A percentile compares a stretch with the other conserved stretches of the same genome.
Evolutionary conservation across 1,284 basidiomycete genomes (phyloP).

Genomic region (Anthracocystis panici-leucophaei): DNA sequence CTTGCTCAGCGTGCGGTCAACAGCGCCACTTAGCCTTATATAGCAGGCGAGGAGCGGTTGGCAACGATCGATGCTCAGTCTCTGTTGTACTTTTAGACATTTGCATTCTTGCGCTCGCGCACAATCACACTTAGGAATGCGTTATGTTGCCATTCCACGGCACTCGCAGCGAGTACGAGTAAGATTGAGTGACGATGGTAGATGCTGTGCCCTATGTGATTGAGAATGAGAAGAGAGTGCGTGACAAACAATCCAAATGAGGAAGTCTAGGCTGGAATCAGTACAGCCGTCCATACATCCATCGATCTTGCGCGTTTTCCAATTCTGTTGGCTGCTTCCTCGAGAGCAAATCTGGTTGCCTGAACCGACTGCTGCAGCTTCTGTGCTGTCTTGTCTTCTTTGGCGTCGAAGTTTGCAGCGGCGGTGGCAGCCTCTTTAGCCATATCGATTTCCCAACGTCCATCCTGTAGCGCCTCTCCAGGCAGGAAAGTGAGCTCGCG

Average conservation of each 20-base stretch:
- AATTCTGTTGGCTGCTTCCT: slow-evolving; percentile 10
- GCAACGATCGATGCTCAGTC: not conserved
- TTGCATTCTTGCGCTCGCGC: not conserved
- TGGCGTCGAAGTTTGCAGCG: not conserved
- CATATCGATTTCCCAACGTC: slow-evolving; percentile 26
- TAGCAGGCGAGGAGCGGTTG: not conserved
- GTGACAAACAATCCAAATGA: too few relatives aligned
- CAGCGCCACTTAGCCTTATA: slow-evolving; percentile 8
- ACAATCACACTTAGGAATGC: not conserved
- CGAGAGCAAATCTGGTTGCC: slow-evolving; percentile 24
- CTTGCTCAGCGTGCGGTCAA: slow-evolving; percentile 29
- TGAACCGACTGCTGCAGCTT: slow-evolving; percentile 18
- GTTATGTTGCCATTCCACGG: not conserved
- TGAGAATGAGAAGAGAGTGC: too few relatives aligned
- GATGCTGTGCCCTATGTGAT: not conserved
- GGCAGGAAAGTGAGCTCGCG: slow-evolving; percentile 21
- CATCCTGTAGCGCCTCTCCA: slow-evolving; percentile 21
- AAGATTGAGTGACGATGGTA: not conserved
- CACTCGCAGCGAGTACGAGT: not conserved
- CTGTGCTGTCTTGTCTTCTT: not conserved
- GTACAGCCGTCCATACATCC: slow-evolving; percentile 40
- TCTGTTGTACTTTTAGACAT: slow-evolving; percentile 3
- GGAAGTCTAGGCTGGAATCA: slow-evolving; percentile 6
- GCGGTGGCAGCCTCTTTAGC: slow-evolving; percentile 16
- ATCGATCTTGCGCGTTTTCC: slow-evolving; percentile 23